phyloP scores from a whole-genome alignment of 352 stramenopile genomes.

The Phytophthora chlamydospora region DNA sequence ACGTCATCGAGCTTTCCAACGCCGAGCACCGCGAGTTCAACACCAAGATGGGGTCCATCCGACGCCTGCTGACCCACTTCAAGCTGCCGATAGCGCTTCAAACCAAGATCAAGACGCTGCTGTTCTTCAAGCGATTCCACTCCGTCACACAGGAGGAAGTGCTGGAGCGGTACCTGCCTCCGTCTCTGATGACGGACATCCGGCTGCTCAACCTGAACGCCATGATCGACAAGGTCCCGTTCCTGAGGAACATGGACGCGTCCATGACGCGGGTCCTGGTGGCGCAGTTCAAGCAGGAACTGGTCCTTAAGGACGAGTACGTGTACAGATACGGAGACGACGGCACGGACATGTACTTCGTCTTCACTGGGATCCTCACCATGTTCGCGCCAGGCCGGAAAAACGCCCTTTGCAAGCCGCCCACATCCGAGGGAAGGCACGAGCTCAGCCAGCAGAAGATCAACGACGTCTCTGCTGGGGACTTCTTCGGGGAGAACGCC shows the following conservation, averaged over 20 bases:
- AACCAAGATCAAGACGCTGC: conserved; percentile 54
- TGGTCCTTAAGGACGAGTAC: conserved; percentile 49
- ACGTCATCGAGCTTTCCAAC: conserved; percentile 55
- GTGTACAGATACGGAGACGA: conserved; percentile 44
- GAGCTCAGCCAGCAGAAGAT: conserved; percentile 34
- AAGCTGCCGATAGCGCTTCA: conserved; percentile 40
- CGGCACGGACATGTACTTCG: conserved; percentile 62
- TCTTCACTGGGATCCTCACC: conserved; percentile 48
- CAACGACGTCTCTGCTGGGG: conserved; percentile 43
- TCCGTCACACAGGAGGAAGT: conserved; percentile 59
- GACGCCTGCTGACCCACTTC: conserved; percentile 56
- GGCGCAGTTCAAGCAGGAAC: conserved; percentile 41
- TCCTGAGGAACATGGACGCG: conserved; percentile 41
- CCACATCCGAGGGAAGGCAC: background rate
- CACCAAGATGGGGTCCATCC: conserved; percentile 46
- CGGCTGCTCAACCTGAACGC: conserved; percentile 46
- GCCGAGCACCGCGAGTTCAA: conserved; percentile 59
- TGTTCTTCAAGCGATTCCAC: conserved; percentile 68
- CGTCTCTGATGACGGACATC: conserved; percentile 54
- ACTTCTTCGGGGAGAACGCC: conserved; percentile 60
- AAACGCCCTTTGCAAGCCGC: background rate
- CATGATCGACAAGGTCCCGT: conserved; percentile 60
- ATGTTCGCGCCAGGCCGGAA: conserved; percentile 18
- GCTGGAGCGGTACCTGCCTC: conserved; percentile 46
- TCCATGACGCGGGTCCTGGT: conserved; percentile 55